Evolutionary conservation across 257 asterid species (phyloP), one percentile per base, ranked within the genome.

Genomic region (Scutellaria minor): DNA sequence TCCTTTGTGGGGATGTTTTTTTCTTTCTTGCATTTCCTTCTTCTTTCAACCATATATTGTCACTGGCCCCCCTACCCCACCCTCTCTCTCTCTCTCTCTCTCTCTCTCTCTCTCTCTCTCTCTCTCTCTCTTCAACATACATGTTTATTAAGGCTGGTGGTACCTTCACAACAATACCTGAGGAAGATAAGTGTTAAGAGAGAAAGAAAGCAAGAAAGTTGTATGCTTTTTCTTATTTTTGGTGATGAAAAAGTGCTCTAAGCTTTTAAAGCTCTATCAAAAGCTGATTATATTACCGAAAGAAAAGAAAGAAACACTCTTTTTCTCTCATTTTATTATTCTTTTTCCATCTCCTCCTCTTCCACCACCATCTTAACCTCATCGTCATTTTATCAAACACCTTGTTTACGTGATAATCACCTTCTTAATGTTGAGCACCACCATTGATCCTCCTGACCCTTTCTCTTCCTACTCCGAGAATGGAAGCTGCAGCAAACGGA

Each of bases 401-500:
- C 35, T 27, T 51, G 15, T 44, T 53, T 22, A 40, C 75, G 7
- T 13, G 11, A 61, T 13, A 24, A 24, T 24, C 2, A 24, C 27
- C 18, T 18, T 24, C 14, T 5, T 40, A 14, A 84, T 88, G 90
- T 75, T 82, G 8, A 75, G 64, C 77, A 31, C 37, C 37, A 65
- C 40, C 83, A 46, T 71, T 45, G 65, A 63, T 53, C 87, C 84
- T n/a, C 77, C 85, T 1, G 89, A 85, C 44, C 87, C 90, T 1
- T 85, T 85, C 78, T 44, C 37, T 31, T 31, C 84, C 15, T 82
- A 70, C 14, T 73, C 84, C 2, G 92, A 85, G 0, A 78, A 79
- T 58, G 89, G 80, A 22, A 81, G 27, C 77, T 48, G 35, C 47
- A 79, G 80, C 50, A 92, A 87, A 77, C 59, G 98, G 5, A 90